These are phyloP conservation scores for Camellia lanceoleosa DNA, from an alignment of 148 eudicot genomes.

Conservation along the genomic window DNA sequence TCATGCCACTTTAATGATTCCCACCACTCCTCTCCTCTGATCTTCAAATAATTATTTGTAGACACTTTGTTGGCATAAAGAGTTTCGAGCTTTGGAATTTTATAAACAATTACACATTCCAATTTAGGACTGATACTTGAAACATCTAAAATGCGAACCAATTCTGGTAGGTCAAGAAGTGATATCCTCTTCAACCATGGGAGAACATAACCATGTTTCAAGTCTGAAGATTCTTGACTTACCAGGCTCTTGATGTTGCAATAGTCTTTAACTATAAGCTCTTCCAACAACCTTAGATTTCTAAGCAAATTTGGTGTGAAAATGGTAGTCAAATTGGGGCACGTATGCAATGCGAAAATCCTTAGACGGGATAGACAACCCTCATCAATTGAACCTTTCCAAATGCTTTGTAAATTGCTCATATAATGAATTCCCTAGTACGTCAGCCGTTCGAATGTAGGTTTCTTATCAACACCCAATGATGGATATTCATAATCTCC, in stretches of 20 bases:
- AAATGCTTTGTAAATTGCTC: constrained; percentile 13
- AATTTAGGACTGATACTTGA: constrained; percentile 3
- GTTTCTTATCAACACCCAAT: too few relatives aligned
- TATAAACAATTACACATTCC: constrained; percentile 9
- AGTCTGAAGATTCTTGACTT: not conserved
- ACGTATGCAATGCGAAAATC: constrained; percentile 15
- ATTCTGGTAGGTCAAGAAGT: constrained; percentile 18
- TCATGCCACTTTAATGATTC: constrained; percentile 14
- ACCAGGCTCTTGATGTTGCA: constrained; percentile 17
- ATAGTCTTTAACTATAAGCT: constrained; percentile 20
- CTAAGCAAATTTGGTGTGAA: not conserved
- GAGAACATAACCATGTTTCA: not conserved
- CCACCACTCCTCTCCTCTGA: constrained; percentile 28
- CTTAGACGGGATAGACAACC: constrained; percentile 8
- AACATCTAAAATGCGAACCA: constrained; percentile 17
- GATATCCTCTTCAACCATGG: constrained; percentile 13
- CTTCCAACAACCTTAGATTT: constrained; percentile 9
- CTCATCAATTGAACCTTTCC: not conserved
- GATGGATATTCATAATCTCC: not conserved
- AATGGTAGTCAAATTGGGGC: constrained; percentile 20
- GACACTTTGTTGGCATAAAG: constrained; percentile 16
- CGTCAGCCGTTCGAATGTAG: not conserved
- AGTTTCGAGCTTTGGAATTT: constrained; percentile 19
- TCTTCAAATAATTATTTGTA: not conserved
- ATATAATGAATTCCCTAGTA: not conserved